A percentile compares a stretch with the other conserved stretches of the same genome.
Conservation (phyloP, 768 basidiomycete genomes). For the Hericium coralloides region DNA sequence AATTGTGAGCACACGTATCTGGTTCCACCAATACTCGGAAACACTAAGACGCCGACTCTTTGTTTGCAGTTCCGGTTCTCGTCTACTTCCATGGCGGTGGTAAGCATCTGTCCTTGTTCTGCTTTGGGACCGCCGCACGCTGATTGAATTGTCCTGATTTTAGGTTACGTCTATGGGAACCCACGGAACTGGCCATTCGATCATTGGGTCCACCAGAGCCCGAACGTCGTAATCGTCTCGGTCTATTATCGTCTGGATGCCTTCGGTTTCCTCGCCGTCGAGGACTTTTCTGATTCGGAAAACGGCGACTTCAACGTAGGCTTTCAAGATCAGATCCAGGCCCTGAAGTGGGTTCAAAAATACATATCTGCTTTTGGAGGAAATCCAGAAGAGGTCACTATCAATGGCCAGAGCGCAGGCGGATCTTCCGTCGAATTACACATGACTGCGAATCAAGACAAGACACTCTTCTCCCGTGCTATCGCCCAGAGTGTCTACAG, state of each 20-base stretch:
- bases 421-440: slow-evolving; percentile 50
- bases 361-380: slow-evolving; percentile 33
- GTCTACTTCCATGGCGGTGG: slow-evolving; percentile 35
- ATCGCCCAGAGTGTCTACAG: slow-evolving; percentile 58
- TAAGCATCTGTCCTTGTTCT: slow-evolving; percentile 3
- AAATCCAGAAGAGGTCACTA: slow-evolving; percentile 30
- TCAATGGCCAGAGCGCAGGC: slow-evolving; percentile 56
- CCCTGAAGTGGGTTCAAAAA: slow-evolving; percentile 30
- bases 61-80: slow-evolving; percentile 24
- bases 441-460: slow-evolving; percentile 34
- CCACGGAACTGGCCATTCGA: slow-evolving; percentile 61
- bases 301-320: slow-evolving; percentile 44
- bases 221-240: slow-evolving; percentile 54
- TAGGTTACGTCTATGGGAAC: slow-evolving; percentile 51
- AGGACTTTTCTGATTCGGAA: slow-evolving; percentile 31
- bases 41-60: not conserved
- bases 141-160: not conserved
- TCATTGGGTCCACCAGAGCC: slow-evolving; percentile 53
- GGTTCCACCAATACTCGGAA: not conserved
- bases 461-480: slow-evolving; percentile 39
- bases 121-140: not conserved
- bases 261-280: slow-evolving; percentile 52
- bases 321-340: slow-evolving; percentile 43
- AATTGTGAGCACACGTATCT: slow-evolving; percentile 29
- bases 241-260: slow-evolving; percentile 58